These are phyloP conservation scores for Fusarium xyrophilum DNA, from an alignment of 2,329 filamentous ascomycete species.

Conservation along the genomic window DNA sequence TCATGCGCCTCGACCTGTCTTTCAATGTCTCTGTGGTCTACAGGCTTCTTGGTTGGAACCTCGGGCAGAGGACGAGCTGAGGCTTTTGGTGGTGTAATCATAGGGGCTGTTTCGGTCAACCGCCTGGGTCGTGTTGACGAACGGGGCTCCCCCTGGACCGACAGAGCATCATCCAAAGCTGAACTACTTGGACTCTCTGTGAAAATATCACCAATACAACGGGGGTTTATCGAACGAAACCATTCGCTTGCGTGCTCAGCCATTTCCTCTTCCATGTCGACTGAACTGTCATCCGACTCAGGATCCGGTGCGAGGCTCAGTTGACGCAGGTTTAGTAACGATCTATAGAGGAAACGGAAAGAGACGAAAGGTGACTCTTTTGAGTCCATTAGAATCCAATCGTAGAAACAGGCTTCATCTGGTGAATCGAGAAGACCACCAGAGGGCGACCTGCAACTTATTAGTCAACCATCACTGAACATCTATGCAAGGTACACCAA, in stretches of 20 bases:
- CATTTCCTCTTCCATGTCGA: neutral
- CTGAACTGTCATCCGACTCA: neutral
- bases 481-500: constrained; percentile 45
- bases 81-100: neutral
- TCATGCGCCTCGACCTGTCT: constrained; percentile 7
- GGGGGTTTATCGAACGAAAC: neutral
- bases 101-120: neutral
- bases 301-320: constrained; percentile 56
- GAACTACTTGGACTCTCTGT: neutral
- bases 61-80: constrained; percentile 33
- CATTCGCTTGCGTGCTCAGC: neutral
- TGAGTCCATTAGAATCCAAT: constrained; percentile 60
- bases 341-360: constrained; percentile 65
- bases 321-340: constrained; percentile 55
- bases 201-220: neutral
- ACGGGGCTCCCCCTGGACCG: neutral
- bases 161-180: neutral
- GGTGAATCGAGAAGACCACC: constrained; percentile 61
- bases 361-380: constrained; percentile 59
- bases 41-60: constrained; percentile 18
- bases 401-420: constrained; percentile 58
- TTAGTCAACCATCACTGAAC: constrained; percentile 3
- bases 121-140: neutral
- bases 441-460: constrained; percentile 54
- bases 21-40: constrained; percentile 5